phyloP scores from a whole-genome alignment of 2,329 filamentous ascomycete species.

The Colletotrichum sidae region DNA sequence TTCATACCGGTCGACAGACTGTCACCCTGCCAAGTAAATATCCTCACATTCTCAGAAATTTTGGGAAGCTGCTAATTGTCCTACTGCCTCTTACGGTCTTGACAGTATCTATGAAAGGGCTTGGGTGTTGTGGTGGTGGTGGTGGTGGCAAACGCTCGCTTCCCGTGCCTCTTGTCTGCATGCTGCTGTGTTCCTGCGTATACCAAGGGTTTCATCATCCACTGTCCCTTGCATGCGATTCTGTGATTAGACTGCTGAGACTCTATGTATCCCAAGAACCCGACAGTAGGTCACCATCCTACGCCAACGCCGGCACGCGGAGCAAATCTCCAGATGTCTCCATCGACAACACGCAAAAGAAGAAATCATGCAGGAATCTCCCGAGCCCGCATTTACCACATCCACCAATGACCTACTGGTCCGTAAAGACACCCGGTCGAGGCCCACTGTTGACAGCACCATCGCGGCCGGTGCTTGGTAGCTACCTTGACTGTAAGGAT shows the following conservation, averaged over 20 bases:
- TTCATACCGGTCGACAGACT: conserved; percentile 5
- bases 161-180: neutral
- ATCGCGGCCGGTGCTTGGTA: too few relatives aligned
- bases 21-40: neutral
- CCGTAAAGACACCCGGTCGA: neutral
- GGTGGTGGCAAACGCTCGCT: neutral
- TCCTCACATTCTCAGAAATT: neutral
- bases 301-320: conserved; percentile 25
- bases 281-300: neutral
- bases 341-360: conserved; percentile 21
- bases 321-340: conserved; percentile 26
- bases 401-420: conserved; percentile 6
- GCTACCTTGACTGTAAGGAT: too few relatives aligned
- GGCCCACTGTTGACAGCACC: neutral
- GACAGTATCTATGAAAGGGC: neutral
- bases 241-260: neutral
- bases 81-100: conserved; percentile 2
- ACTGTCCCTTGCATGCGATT: conserved; percentile 6
- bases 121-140: neutral
- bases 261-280: neutral
- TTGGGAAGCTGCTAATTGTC: too few relatives aligned
- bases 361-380: conserved; percentile 19
- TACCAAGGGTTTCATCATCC: conserved; percentile 18
- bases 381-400: conserved; percentile 3
- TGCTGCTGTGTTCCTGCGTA: neutral